These are phyloP conservation scores for Hysterangium stoloniferum DNA, from an alignment of 768 basidiomycete genomes.

Conservation along the genomic window DNA sequence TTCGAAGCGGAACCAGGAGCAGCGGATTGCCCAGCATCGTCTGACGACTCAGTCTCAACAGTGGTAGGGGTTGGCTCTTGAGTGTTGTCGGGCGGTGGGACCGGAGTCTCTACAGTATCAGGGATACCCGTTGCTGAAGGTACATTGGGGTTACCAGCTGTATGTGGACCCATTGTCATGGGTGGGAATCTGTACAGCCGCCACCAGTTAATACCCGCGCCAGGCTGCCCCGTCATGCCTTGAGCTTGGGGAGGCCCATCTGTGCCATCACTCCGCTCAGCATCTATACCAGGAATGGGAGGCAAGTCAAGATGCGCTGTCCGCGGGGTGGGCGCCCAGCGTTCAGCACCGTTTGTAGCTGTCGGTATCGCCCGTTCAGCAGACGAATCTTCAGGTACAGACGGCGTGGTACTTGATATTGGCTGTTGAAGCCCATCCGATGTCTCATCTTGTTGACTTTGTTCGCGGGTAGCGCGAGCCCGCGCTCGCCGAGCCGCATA, in stretches of 20 bases:
- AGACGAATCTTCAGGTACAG: background rate
- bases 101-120: slow-evolving; percentile 4
- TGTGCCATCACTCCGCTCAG: slow-evolving; percentile 24
- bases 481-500: slow-evolving; percentile 14
- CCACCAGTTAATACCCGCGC: slow-evolving; percentile 67
- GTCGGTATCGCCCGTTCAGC: too few species aligned
- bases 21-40: slow-evolving; percentile 11
- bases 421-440: too few species aligned
- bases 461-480: background rate
- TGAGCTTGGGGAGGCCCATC: slow-evolving; percentile 25
- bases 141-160: slow-evolving; percentile 11
- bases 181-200: slow-evolving; percentile 75
- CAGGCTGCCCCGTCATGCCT: slow-evolving; percentile 17
- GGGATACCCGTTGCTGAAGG: slow-evolving; percentile 18
- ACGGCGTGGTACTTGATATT: too few species aligned
- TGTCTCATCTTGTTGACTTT: background rate
- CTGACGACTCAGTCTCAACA: too few species aligned
- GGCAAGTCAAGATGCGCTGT: slow-evolving; percentile 22
- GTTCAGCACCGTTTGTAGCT: too few species aligned
- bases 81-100: slow-evolving; percentile 5
- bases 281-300: slow-evolving; percentile 28
- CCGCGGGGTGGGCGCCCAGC: slow-evolving; percentile 15
- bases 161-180: slow-evolving; percentile 36
- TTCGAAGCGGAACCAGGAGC: slow-evolving; percentile 8
- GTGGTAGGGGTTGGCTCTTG: slow-evolving; percentile 14